Percentiles rank a stretch among this genome's conserved stretches.
Evolutionary conservation across 768 basidiomycete genomes (phyloP).

Genomic region (Rickenella mellea): DNA sequence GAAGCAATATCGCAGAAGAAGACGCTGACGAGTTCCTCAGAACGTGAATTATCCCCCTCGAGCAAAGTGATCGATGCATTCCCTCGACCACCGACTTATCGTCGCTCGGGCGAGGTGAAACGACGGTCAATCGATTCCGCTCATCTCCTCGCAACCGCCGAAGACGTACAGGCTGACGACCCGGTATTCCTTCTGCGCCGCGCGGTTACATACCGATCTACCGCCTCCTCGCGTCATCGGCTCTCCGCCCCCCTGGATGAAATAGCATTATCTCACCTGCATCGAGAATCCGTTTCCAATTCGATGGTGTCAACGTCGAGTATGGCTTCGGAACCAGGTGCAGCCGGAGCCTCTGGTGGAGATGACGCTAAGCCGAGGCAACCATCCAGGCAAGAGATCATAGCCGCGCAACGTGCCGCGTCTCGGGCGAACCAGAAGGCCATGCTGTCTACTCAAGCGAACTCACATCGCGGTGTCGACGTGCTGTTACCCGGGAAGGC

Average conservation of each 20-base stretch:
- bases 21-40: constrained; percentile 28
- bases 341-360: constrained; percentile 4
- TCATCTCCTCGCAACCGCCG: constrained; percentile 54
- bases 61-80: constrained; percentile 83
- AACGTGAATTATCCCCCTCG: constrained; percentile 69
- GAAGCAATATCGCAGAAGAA: constrained; percentile 3
- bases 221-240: constrained; percentile 52
- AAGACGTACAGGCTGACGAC: constrained; percentile 76
- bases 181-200: constrained; percentile 87
- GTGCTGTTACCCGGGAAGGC: constrained; percentile 79
- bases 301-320: constrained; percentile 50
- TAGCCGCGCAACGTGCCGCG: constrained; percentile 85
- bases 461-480: constrained; percentile 82
- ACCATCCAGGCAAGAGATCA: constrained; percentile 76
- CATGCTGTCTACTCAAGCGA: constrained; percentile 77
- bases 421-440: constrained; percentile 79
- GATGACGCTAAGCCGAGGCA: constrained; percentile 31
- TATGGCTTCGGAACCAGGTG: constrained; percentile 35
- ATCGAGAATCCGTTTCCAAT: constrained; percentile 47
- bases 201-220: constrained; percentile 63
- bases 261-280: constrained; percentile 63
- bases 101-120: constrained; percentile 51
- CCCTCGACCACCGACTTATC: constrained; percentile 61
- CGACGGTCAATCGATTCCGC: constrained; percentile 83
- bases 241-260: constrained; percentile 77